Base-by-base conservation (phyloP, 768 basidiomycete genomes). In the Mycena indigotica region DNA sequence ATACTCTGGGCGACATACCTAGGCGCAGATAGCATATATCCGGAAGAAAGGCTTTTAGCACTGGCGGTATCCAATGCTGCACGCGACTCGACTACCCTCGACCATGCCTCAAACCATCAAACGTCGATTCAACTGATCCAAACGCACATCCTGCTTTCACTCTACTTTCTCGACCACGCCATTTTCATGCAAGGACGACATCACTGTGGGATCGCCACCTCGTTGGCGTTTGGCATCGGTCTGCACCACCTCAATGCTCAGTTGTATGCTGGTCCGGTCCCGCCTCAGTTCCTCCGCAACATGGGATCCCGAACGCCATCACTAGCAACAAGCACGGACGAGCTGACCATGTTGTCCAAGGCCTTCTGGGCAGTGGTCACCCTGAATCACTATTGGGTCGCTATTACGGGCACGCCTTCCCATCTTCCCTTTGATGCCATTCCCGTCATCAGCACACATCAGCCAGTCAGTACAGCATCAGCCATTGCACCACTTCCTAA, bases 311-410 rank as follows among this genome's bases (percentile, higher is more conserved):
- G 26, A 1, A 2, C 28, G 1, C 39, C 49, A 4, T 16, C 12
- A 3, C 30, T 30, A 26, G 4, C n/a, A 1, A 10, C 10, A 10
- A 23, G 8, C 13, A 44, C 41, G 15, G 41, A 16, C 15, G 39
- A 16, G 17, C 23, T 13, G 35, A 5, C 16, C 55, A 62, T 48
- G 46, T 6, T 45, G 44, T n/a, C 53, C 24, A 40, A 41, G n/a
- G 54, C 51, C 3, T 62, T 58, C 15, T 62, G 61, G 61, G 50
- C 50, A 19, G 54, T 62, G 16, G 54, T 62, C 4, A 16, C 58
- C 1, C 24, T 62, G 16, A 58, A 62, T 24, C 58, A 56, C 21
- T 48, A 46, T 24, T 62, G 50, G 28, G 57, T 62, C 17, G 61
- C 57, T 2, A 54, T n/a, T 1, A 56, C 53, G 3, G 54, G 55